These are phyloP conservation scores for Starmerella vitae DNA, from an alignment of 805 yeast genomes.

Conservation along the genomic window DNA sequence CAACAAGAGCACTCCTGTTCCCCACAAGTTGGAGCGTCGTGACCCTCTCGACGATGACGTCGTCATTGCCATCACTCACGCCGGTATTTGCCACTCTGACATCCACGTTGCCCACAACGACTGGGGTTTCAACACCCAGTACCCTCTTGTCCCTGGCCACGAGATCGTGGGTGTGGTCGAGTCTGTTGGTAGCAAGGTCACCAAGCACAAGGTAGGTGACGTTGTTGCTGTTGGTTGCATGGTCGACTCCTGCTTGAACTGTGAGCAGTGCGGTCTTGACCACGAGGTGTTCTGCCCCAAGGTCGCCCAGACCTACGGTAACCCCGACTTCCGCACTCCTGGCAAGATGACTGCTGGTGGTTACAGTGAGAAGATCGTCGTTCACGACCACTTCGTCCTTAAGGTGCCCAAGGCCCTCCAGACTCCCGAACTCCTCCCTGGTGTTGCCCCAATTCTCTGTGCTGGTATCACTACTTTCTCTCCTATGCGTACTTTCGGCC, in stretches of 20 bases:
- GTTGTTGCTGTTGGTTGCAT: slow-evolving; percentile 76
- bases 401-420: slow-evolving; percentile 46
- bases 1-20: not conserved
- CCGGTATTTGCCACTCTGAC: slow-evolving; percentile 45
- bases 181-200: slow-evolving; percentile 44
- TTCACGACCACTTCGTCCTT: slow-evolving; percentile 49
- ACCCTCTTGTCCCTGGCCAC: slow-evolving; percentile 38
- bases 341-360: slow-evolving; percentile 47
- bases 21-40: slow-evolving; percentile 14
- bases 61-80: slow-evolving; percentile 20
- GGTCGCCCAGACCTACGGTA: slow-evolving; percentile 41
- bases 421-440: slow-evolving; percentile 26
- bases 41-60: slow-evolving; percentile 24
- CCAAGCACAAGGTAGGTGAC: slow-evolving; percentile 46
- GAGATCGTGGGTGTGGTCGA: slow-evolving; percentile 29
- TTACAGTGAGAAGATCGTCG: slow-evolving; percentile 22
- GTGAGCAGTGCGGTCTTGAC: slow-evolving; percentile 43
- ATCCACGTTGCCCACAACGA: slow-evolving; percentile 39
- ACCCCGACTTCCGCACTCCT: slow-evolving; percentile 37
- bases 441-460: slow-evolving; percentile 62
- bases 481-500: slow-evolving; percentile 40
- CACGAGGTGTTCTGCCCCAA: slow-evolving; percentile 46
- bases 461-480: slow-evolving; percentile 65
- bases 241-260: slow-evolving; percentile 44
- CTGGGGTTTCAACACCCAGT: slow-evolving; percentile 32